Evolutionary conservation across 306 rosid species (phyloP), one percentile per base, ranked within the genome.

Genomic region (Trifolium fragiferum): DNA sequence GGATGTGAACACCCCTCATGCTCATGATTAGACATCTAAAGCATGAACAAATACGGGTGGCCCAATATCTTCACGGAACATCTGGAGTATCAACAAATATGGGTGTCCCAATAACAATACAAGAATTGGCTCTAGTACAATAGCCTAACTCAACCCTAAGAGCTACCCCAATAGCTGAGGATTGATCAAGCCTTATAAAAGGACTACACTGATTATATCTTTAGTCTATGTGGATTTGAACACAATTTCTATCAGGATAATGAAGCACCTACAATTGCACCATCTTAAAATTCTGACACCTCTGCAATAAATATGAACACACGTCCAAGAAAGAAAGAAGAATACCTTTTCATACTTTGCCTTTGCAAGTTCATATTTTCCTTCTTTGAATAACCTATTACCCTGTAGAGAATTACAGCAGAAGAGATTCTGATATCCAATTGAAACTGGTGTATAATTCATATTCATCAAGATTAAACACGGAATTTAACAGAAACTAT

Each of bases 311-410:
- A 16, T 54, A 30, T 32, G 21, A 60, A 60, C 20, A 55, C 71
- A 57, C 14, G 44, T 41, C 16, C 62, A 65, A 69, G 11, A 73
- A 16, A 47, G 8, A 78, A 20, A 47, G 61, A 80, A 76, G 6
- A 57, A 30, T 87, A 89, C 99, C 98, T 95, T 92, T 70, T 95
- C 99, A 84, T 95, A 95, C 82, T 95, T 95, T 69, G 97, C 97
- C 87, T 92, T 95, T 20, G 98, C 96, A 80, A 92, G 98, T 81
- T 90, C 96, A 80, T 84, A 90, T 70, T 92, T 95, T 78, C 96
- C 96, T 85, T 95, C 98, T 89, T 92, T 95, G 89, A 90, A 95
- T 44, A 95, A 89, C 78, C 96, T 90, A 87, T 95, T 95, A 44
- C 99, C 99, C 97, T 94, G 87, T 71, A 84, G 84, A 40, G 40